A percentile compares a stretch with the other conserved stretches of the same genome.
phyloP scores from a whole-genome alignment of 176 grass and related monocot species.

The Hsuehochloa calcarea region DNA sequence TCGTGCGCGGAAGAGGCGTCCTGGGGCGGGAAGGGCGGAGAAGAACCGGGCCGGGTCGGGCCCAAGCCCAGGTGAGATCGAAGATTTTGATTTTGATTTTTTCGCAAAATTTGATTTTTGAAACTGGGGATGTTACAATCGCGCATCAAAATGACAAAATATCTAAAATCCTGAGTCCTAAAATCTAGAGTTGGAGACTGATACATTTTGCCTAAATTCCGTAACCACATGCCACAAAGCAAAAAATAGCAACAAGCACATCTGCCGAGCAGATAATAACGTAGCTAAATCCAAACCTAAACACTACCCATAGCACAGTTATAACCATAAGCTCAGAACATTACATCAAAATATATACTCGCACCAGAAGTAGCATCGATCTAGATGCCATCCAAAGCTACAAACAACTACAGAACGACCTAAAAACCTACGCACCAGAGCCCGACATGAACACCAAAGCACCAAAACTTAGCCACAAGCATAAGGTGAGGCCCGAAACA shows the following conservation, averaged over 20 bases:
- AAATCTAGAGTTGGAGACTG: neutral
- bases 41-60: too few relatives aligned
- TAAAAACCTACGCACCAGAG: neutral
- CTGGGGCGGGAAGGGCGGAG: too few relatives aligned
- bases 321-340: neutral
- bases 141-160: neutral
- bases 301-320: neutral
- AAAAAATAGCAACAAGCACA: neutral
- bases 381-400: neutral
- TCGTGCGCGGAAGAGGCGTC: too few relatives aligned
- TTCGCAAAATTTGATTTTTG: too few relatives aligned
- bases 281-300: neutral
- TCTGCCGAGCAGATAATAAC: neutral
- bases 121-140: too few relatives aligned
- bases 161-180: neutral
- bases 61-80: too few relatives aligned
- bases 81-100: too few relatives aligned
- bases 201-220: neutral
- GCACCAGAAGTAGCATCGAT: neutral
- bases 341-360: neutral
- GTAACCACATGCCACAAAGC: neutral
- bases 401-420: neutral
- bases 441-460: neutral
- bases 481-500: too few relatives aligned
- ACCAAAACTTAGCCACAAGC: neutral